Evolutionary conservation across 2,329 filamentous ascomycete genomes (phyloP).

Genomic region (Trichoderma guizhouense): DNA sequence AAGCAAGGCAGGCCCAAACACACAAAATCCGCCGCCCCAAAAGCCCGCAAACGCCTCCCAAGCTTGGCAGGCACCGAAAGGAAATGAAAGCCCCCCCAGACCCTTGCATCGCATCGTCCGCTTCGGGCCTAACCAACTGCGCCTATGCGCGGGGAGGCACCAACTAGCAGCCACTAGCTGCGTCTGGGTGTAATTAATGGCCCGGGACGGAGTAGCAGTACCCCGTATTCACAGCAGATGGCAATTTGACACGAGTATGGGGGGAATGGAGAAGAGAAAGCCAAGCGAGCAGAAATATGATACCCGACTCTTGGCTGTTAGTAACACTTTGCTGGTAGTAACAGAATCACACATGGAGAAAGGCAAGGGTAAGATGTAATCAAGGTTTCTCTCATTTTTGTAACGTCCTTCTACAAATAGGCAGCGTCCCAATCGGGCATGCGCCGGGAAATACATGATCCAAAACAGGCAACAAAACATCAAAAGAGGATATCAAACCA

Average conservation of each 20-base stretch:
- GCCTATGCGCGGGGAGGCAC: constrained; percentile 1
- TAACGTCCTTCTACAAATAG: constrained; percentile 2
- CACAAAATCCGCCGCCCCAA: not conserved
- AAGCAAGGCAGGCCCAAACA: not conserved
- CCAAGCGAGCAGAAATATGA: not conserved
- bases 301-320: not conserved
- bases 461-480: constrained; percentile 1
- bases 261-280: not conserved
- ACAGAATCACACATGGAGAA: not conserved
- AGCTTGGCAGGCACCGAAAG: constrained; percentile 13
- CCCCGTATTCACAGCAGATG: constrained; percentile 10
- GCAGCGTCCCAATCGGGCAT: not conserved
- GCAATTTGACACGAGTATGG: not conserved
- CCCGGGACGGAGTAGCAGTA: not conserved
- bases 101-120: constrained; percentile 8
- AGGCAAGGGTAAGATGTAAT: not conserved
- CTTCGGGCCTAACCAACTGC: constrained; percentile 7
- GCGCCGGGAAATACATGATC: not conserved
- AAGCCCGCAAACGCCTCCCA: not conserved
- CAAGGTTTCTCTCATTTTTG: not conserved
- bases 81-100: constrained; percentile 3
- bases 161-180: not conserved
- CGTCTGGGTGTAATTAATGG: constrained; percentile 4
- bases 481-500: constrained; percentile 5
- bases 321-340: too few species aligned